These are phyloP conservation scores for Cladosporium sp. DNA, from an alignment of 2,329 filamentous ascomycete genomes.

Conservation along the genomic window DNA sequence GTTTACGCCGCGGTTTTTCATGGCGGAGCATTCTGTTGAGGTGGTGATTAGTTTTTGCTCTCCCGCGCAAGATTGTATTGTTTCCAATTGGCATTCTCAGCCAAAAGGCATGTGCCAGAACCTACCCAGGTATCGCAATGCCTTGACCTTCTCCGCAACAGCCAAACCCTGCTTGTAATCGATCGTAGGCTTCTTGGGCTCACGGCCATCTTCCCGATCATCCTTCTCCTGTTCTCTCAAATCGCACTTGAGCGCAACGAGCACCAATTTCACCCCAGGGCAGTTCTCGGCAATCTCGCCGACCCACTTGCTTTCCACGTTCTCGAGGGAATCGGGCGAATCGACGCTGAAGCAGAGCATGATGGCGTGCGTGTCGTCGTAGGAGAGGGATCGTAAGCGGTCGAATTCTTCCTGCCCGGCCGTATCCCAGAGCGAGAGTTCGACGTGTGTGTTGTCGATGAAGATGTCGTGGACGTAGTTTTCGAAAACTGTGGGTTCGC, in stretches of 20 bases:
- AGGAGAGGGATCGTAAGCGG: slow-evolving; percentile 86
- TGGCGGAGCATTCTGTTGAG: slow-evolving; percentile 84
- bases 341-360: slow-evolving; percentile 99
- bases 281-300: slow-evolving; percentile 98
- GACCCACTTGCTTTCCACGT: slow-evolving; percentile 98
- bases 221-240: slow-evolving; percentile 72
- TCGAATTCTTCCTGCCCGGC: slow-evolving; percentile 99
- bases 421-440: slow-evolving; percentile 96
- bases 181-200: slow-evolving; percentile 61
- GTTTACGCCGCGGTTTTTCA: slow-evolving; percentile 96
- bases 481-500: slow-evolving; percentile 94
- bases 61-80: neutral
- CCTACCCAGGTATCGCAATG: slow-evolving; percentile 79
- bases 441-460: slow-evolving; percentile 94
- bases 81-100: too few species aligned
- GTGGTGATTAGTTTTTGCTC: neutral
- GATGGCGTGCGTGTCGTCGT: slow-evolving; percentile 96
- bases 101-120: slow-evolving; percentile 6
- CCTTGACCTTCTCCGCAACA: slow-evolving; percentile 85
- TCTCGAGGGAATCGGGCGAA: slow-evolving; percentile 92
- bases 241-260: slow-evolving; percentile 96
- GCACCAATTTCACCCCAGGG: slow-evolving; percentile 86
- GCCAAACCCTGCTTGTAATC: slow-evolving; percentile 88
- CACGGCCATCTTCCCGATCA: slow-evolving; percentile 55
- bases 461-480: slow-evolving; percentile 99